Percentiles rank a stretch among this genome's conserved stretches.
Evolutionary conservation across 139 green algal genomes (phyloP).

Genomic region (Ettlia oleoabundans): DNA sequence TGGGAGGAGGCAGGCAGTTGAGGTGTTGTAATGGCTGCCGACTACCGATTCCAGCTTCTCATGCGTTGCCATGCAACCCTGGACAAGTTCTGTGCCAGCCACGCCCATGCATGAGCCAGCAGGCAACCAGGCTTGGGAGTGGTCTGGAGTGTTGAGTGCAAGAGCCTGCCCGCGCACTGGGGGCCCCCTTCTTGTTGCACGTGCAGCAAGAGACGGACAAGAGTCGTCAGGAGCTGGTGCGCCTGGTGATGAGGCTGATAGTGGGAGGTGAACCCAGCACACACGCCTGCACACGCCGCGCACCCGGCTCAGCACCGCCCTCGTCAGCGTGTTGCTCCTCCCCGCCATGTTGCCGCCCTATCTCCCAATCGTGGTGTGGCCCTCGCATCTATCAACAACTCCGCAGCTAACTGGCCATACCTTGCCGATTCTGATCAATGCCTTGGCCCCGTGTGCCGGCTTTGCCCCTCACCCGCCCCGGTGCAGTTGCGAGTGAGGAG

Average conservation of each 20-base stretch:
- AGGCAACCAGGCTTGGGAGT: no score
- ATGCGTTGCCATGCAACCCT: no score
- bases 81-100: not conserved
- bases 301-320: no score
- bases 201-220: not conserved
- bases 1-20: no score
- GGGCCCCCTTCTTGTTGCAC: not conserved
- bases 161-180: not conserved
- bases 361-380: no score
- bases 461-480: no score
- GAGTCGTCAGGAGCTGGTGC: not conserved
- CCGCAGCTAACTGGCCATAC: not conserved
- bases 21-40: no score
- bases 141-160: not conserved
- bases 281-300: not conserved
- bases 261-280: slow-evolving; percentile 6
- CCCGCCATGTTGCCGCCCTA: no score
- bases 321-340: no score
- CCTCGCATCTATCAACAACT: not conserved
- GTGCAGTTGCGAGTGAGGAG: slow-evolving; percentile 26
- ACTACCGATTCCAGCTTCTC: no score
- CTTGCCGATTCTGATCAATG: not conserved
- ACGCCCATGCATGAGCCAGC: not conserved
- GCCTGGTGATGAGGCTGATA: slow-evolving; percentile 28
- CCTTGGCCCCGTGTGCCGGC: no score